These are phyloP conservation scores for Plasmodium vivax DNA, from an alignment of 169 alveolate species.

Conservation along the genomic window DNA sequence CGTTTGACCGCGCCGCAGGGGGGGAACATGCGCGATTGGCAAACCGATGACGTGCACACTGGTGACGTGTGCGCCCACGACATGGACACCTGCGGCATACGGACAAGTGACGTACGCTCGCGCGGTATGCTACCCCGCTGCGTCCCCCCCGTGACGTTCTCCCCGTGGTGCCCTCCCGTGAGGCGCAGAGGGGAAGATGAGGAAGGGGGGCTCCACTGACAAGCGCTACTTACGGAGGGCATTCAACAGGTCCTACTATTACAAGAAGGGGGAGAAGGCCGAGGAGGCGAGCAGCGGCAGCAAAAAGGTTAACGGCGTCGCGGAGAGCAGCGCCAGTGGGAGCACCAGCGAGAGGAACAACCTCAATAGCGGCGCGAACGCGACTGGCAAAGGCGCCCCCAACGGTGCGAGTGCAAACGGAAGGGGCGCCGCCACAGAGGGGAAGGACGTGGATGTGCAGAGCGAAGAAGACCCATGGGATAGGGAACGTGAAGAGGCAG, in stretches of 20 bases:
- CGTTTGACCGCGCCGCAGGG: not conserved
- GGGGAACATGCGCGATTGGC: not conserved
- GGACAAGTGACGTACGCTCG: not conserved
- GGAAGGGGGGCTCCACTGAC: constrained; percentile 33
- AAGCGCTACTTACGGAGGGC: constrained; percentile 25
- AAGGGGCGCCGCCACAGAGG: not conserved
- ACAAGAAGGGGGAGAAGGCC: constrained; percentile 23
- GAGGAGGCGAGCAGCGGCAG: constrained; percentile 13
- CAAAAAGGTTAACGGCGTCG: not conserved
- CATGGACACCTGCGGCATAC: not conserved
- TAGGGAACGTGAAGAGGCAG: constrained; percentile 1
- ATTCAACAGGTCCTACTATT: constrained; percentile 36
- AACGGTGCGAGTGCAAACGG: not conserved
- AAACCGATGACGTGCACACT: not conserved
- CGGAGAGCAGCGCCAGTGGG: not conserved
- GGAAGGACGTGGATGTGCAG: not conserved
- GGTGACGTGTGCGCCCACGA: not conserved
- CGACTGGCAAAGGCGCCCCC: not conserved
- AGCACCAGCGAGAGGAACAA: not conserved
- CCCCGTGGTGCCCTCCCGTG: not conserved
- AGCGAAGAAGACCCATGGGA: constrained; percentile 23
- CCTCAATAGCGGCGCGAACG: too few species aligned
- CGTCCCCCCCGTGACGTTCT: too few species aligned
- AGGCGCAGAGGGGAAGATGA: not conserved
- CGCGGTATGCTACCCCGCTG: not conserved